Conservation (phyloP, 2,329 filamentous ascomycete genomes). For the Dothistroma septosporum region DNA sequence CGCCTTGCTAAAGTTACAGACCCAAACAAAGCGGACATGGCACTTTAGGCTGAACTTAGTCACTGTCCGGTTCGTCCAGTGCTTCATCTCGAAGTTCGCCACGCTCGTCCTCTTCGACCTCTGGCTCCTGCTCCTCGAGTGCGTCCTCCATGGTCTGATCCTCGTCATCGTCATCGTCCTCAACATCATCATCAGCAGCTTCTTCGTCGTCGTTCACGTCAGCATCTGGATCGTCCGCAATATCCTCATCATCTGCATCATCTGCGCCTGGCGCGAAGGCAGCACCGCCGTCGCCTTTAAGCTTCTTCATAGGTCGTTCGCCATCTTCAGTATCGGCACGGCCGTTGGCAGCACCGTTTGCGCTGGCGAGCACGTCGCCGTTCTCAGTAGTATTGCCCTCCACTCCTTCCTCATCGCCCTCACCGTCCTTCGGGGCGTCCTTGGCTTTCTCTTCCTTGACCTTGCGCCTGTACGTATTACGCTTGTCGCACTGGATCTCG, state of each 20-base stretch:
- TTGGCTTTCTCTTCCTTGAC: constrained; percentile 59
- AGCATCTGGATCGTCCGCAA: constrained; percentile 52
- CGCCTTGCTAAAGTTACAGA: not conserved
- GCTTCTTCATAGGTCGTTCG: constrained; percentile 50
- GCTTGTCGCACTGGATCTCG: constrained; percentile 68
- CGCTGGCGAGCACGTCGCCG: not conserved
- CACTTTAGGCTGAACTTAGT: constrained; percentile 14
- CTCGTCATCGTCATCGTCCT: constrained; percentile 56
- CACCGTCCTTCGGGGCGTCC: constrained; percentile 20
- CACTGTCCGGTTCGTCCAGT: constrained; percentile 34
- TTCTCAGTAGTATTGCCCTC: not conserved
- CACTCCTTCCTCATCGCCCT: constrained; percentile 3
- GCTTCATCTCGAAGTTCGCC: constrained; percentile 41
- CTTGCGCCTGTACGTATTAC: constrained; percentile 67
- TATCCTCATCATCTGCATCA: constrained; percentile 41
- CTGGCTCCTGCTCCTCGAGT: constrained; percentile 45
- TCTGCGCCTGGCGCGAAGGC: constrained; percentile 41
- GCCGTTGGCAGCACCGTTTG: constrained; percentile 26
- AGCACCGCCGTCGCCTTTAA: constrained; percentile 41
- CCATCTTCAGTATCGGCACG: constrained; percentile 39
- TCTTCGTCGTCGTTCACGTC: constrained; percentile 26
- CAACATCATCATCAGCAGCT: constrained; percentile 26
- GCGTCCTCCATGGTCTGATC: constrained; percentile 16
- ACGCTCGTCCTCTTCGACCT: constrained; percentile 56
- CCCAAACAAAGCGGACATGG: not conserved